These are phyloP conservation scores for Aspergillus arachidicola DNA, from an alignment of 2,329 filamentous ascomycete species.

Conservation along the genomic window DNA sequence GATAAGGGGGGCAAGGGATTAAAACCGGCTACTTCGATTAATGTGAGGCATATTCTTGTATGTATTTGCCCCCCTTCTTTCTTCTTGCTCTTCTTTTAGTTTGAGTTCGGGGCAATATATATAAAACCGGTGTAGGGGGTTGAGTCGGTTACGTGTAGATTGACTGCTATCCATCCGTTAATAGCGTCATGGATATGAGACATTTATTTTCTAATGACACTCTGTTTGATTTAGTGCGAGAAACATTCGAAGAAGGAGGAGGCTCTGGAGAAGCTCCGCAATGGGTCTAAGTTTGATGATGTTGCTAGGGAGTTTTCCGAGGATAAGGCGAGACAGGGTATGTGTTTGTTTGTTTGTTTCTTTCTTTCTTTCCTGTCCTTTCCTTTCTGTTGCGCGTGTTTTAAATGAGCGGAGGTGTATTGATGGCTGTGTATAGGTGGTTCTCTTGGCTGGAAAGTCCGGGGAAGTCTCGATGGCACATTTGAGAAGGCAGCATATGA, in stretches of 20 bases:
- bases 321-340: slow-evolving; percentile 64
- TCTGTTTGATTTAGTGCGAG: slow-evolving; percentile 50
- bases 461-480: slow-evolving; percentile 57
- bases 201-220: neutral
- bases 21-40: slow-evolving; percentile 65
- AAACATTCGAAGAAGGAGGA: slow-evolving; percentile 69
- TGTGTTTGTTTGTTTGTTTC: no score
- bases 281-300: slow-evolving; percentile 65
- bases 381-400: neutral
- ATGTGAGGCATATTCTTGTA: slow-evolving; percentile 66
- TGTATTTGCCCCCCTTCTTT: slow-evolving; percentile 20
- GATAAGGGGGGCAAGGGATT: slow-evolving; percentile 41
- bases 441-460: slow-evolving; percentile 64
- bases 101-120: neutral
- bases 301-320: slow-evolving; percentile 67
- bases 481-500: slow-evolving; percentile 67
- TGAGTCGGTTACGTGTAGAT: neutral
- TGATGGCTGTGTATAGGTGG: slow-evolving; percentile 49
- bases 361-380: neutral
- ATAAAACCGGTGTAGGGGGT: neutral
- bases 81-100: neutral
- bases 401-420: neutral
- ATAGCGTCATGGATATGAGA: neutral
- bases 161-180: neutral
- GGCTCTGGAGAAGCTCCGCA: slow-evolving; percentile 61